Conservation (phyloP, 164 flowering plant species). For the Malania oleifera region DNA sequence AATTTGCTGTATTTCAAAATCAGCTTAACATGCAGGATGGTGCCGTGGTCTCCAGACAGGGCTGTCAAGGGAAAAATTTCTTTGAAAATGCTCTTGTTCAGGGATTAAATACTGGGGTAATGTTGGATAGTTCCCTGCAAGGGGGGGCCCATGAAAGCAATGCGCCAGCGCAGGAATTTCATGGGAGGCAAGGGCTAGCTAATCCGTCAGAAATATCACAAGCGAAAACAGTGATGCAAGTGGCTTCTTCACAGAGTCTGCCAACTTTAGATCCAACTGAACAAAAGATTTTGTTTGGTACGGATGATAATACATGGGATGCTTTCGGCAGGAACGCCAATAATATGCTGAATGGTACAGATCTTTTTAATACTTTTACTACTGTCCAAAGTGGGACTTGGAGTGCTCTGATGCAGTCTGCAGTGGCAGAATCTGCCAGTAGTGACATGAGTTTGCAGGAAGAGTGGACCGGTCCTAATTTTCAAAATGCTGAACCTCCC, state of each 20-base stretch:
- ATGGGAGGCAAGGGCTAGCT: background rate
- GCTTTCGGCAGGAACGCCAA: background rate
- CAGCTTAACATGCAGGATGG: constrained; percentile 1
- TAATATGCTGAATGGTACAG: background rate
- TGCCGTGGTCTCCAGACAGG: background rate
- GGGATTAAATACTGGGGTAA: background rate
- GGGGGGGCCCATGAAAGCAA: background rate
- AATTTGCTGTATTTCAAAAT: constrained; percentile 16
- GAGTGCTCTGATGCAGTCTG: constrained; percentile 10
- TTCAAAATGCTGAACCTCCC: constrained; percentile 1
- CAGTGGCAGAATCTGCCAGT: background rate
- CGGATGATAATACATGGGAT: constrained; percentile 1
- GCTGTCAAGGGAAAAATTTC: background rate
- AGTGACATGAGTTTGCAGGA: background rate
- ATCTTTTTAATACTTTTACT: background rate
- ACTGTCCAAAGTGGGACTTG: background rate
- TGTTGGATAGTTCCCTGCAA: background rate
- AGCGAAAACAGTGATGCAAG: background rate
- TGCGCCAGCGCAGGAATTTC: background rate
- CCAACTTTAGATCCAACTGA: constrained; percentile 6
- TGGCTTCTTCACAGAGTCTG: background rate
- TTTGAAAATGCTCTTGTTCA: constrained; percentile 5
- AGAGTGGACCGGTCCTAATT: background rate
- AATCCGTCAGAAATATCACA: background rate
- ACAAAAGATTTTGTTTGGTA: constrained; percentile 7